Evolutionary conservation across 2,329 filamentous ascomycete species (phyloP), one percentile per base, ranked within the genome.

Genomic region (Botrytis aclada): DNA sequence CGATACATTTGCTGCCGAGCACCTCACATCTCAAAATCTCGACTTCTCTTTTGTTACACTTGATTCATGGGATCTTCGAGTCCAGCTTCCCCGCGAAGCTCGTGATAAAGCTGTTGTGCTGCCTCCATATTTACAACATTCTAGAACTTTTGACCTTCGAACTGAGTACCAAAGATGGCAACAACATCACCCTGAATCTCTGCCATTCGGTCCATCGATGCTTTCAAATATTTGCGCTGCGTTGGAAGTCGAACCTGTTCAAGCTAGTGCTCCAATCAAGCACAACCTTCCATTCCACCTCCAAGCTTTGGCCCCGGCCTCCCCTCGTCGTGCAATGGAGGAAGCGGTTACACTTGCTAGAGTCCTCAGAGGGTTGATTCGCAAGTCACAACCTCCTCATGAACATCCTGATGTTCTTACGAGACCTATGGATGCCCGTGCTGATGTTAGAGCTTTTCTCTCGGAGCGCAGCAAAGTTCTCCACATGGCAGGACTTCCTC

Each of bases 91-190:
- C 65, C 93, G 96, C 76, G 96, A 99, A 86, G 96, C 96, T 81
- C 93, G 96, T 80, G 96, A 99, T 86, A 99, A 99, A 88, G 93
- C 95, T 77, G 96, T 98, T 60, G 96, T 98, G 69, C 89, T 99
- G 51, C 96, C 96, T 34, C 93, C 95, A 16, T 99, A 99, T 83
- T 89, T 99, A 74, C 96, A 99, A 85, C 96, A 99, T 86, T 98
- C 96, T 56, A 92, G 96, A 74, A 97, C 95, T 73, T 99, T 98
- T 82, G 96, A 98, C 82, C 89, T 99, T 73, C 93, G 96, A 76
- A 97, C 94, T 80, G 96, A 99, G 84, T 99, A 99, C 82, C 95
- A 98, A 85, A 90, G 95, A 82, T 99, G 96, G 95, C 96, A 98
- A 84, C 94, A 97, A 80, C 95, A 98, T 83, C 96, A 99, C 81